Conservation (phyloP, 495 filamentous ascomycete genomes). For the Filosporella fistucella region DNA sequence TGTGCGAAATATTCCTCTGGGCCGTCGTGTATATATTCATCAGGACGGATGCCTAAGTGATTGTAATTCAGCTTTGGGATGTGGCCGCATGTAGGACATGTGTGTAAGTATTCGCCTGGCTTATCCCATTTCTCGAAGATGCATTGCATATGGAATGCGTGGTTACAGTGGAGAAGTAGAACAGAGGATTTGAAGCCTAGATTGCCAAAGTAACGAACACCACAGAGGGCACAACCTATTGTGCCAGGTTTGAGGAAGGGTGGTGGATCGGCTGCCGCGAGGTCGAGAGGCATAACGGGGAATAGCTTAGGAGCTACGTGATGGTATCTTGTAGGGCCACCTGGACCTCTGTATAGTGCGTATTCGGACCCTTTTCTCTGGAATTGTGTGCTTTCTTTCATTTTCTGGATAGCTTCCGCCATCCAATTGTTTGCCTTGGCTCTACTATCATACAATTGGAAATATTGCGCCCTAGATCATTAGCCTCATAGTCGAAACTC, state of each 20-base stretch:
- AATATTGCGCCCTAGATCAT: background rate
- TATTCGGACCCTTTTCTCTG: too few species aligned
- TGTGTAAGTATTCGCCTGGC: too few species aligned
- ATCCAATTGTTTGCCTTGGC: background rate
- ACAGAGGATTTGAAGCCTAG: background rate
- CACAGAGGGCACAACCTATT: too few species aligned
- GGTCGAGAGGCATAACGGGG: background rate
- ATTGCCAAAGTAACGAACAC: background rate
- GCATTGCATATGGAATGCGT: conserved; percentile 10
- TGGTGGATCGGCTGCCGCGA: background rate
- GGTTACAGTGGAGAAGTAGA: conserved; percentile 2
- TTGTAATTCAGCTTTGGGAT: too few species aligned
- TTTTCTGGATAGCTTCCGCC: too few species aligned
- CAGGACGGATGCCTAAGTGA: too few species aligned
- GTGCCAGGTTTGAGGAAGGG: background rate
- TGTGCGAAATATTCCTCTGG: too few species aligned
- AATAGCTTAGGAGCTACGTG: background rate
- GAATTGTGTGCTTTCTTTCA: too few species aligned
- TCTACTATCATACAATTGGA: conserved; percentile 7
- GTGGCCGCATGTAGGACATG: too few species aligned
- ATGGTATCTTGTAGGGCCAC: background rate
- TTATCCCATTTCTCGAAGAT: conserved; percentile 13
- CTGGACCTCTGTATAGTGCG: background rate
- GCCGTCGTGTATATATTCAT: too few species aligned
- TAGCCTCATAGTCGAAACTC: background rate